Evolutionary conservation across 352 stramenopile species (phyloP).

Genomic region (Pythium insidiosum): DNA sequence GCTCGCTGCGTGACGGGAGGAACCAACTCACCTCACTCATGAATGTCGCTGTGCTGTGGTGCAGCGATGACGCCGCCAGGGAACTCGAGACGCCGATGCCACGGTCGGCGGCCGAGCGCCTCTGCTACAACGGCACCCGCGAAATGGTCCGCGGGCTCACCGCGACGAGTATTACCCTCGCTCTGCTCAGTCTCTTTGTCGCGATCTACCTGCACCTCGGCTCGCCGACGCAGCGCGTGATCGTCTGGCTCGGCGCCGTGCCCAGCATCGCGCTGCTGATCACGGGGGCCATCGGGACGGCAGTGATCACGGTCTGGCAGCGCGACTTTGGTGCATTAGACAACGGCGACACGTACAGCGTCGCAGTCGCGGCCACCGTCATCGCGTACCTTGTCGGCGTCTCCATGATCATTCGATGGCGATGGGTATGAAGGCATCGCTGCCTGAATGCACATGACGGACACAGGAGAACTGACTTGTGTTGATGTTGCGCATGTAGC

Average conservation of each 20-base stretch:
- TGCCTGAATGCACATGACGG: no score
- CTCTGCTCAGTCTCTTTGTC: constrained; percentile 29
- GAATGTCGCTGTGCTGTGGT: no score
- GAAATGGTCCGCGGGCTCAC: constrained; percentile 35
- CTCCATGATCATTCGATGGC: constrained; percentile 72
- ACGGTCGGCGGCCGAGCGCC: constrained; percentile 1
- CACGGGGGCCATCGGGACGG: constrained; percentile 32
- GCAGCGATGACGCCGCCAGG: no score
- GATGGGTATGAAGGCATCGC: constrained; percentile 45
- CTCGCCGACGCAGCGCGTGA: constrained; percentile 39
- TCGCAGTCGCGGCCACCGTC: constrained; percentile 51
- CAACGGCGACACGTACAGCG: constrained; percentile 69
- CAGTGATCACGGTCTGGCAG: constrained; percentile 52
- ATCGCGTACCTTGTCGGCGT: constrained; percentile 58
- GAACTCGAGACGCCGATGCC: constrained; percentile 6
- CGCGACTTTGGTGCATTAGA: constrained; percentile 37
- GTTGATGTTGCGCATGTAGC: constrained; percentile 21
- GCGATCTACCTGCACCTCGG: constrained; percentile 64
- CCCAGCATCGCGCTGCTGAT: constrained; percentile 41
- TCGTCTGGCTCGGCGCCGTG: constrained; percentile 51
- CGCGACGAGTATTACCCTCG: constrained; percentile 32
- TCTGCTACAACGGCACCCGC: constrained; percentile 11
- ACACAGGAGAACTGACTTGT: no score
- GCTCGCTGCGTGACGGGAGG: no score
- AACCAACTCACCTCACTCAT: no score